Percentiles rank a stretch among this genome's conserved stretches.
Conservation (phyloP, 2,329 filamentous ascomycete genomes). For the Magnaporthiopsis rhizophila region DNA sequence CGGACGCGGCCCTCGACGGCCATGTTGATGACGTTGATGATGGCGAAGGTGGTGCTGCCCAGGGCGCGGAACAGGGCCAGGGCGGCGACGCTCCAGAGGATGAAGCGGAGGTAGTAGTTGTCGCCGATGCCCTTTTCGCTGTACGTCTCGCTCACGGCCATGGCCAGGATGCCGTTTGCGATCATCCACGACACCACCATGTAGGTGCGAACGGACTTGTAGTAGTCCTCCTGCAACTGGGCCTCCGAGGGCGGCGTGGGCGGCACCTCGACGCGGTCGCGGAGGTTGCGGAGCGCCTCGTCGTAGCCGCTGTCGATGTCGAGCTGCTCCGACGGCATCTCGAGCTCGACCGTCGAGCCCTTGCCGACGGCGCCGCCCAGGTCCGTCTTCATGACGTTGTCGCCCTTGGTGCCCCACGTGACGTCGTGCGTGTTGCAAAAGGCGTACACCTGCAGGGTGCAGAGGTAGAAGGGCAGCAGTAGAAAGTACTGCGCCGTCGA, state of each 20-base stretch:
- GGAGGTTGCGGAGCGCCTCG: slow-evolving; percentile 89
- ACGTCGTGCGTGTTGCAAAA: slow-evolving; percentile 99
- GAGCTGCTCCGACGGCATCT: slow-evolving; percentile 96
- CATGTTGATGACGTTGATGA: slow-evolving; percentile 77
- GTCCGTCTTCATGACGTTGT: slow-evolving; percentile 91
- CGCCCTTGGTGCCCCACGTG: slow-evolving; percentile 97
- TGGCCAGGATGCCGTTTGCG: slow-evolving; percentile 83
- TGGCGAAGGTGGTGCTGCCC: slow-evolving; percentile 70
- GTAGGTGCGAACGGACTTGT: slow-evolving; percentile 93
- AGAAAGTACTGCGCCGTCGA: slow-evolving; percentile 86
- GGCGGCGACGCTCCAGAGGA: slow-evolving; percentile 83
- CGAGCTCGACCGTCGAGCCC: slow-evolving; percentile 78
- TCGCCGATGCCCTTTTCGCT: slow-evolving; percentile 59
- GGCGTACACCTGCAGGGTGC: slow-evolving; percentile 93
- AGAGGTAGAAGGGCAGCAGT: slow-evolving; percentile 88
- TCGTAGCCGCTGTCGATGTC: slow-evolving; percentile 98
- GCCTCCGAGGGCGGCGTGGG: slow-evolving; percentile 53
- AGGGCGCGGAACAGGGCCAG: slow-evolving; percentile 83
- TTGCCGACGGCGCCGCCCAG: slow-evolving; percentile 77
- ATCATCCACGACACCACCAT: slow-evolving; percentile 96
- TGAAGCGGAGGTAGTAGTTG: slow-evolving; percentile 88
- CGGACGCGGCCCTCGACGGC: slow-evolving; percentile 77
- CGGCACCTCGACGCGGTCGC: slow-evolving; percentile 82
- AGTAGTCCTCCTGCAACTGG: slow-evolving; percentile 96
- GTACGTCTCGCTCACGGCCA: slow-evolving; percentile 87